Conservation (phyloP, 108 stramenopile genomes). For the Cyclotella choctawhatcheeana region DNA sequence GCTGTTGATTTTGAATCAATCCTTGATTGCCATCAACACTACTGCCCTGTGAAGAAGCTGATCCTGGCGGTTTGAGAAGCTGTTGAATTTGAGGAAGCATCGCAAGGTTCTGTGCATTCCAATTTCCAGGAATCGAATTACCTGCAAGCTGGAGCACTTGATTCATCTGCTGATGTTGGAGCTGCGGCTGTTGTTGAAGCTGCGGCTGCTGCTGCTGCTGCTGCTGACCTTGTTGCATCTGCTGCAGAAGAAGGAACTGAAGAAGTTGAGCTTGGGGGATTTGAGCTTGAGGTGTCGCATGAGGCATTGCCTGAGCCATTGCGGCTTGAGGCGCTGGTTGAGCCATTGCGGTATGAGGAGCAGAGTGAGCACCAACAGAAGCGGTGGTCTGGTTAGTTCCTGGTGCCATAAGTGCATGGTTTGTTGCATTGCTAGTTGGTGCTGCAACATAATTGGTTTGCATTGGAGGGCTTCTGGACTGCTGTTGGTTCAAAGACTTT, state of each 20-base stretch:
- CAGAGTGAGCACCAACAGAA: background rate
- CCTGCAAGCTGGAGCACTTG: background rate
- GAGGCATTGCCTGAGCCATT: conserved; percentile 4
- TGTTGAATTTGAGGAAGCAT: background rate
- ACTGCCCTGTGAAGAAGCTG: conserved; percentile 2
- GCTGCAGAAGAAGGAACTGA: conserved; percentile 27
- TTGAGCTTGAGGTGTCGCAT: conserved; percentile 4
- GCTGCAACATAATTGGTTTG: background rate
- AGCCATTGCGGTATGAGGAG: background rate
- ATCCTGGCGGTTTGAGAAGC: background rate
- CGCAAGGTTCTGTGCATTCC: conserved; percentile 10
- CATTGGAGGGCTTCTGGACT: background rate
- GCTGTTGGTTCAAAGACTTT: background rate
- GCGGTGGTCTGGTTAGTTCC: background rate
- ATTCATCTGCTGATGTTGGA: background rate
- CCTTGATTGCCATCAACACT: background rate
- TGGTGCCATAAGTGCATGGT: background rate
- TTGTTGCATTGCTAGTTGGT: background rate
- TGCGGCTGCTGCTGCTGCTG: conserved; percentile 15
- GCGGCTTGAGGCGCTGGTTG: background rate
- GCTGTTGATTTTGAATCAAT: background rate
- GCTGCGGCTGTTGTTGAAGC: background rate
- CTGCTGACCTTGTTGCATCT: conserved; percentile 20
- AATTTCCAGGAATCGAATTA: background rate
- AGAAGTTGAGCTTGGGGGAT: conserved; percentile 25